phyloP scores from a whole-genome alignment of 140 eudicot species.

The Erigeron philadelphicus region DNA sequence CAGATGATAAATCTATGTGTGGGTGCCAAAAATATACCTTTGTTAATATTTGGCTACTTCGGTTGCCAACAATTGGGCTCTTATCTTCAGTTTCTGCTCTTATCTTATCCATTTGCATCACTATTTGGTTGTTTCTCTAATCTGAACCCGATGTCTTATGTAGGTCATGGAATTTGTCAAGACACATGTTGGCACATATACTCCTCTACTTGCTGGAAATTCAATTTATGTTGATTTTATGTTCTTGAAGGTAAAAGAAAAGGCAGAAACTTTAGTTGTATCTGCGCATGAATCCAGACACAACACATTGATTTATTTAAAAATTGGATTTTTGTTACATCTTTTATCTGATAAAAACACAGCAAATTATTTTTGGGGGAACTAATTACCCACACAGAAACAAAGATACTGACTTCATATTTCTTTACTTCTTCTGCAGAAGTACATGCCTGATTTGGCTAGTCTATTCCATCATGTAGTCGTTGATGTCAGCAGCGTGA shows the following conservation, averaged over 20 bases:
- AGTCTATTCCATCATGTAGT: constrained; percentile 71
- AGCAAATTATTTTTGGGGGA: not conserved
- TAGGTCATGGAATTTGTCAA: constrained; percentile 80
- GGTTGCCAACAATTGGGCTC: not conserved
- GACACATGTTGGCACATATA: constrained; percentile 53
- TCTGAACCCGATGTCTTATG: constrained; percentile 17
- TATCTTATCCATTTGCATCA: not conserved
- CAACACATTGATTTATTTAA: not conserved
- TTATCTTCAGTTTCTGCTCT: not conserved
- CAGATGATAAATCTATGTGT: no score
- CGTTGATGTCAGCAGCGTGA: constrained; percentile 90
- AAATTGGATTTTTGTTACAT: no score
- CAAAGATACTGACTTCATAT: not conserved
- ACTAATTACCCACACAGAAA: not conserved
- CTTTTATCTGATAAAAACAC: not conserved
- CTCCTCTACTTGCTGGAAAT: constrained; percentile 81
- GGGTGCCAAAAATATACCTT: not conserved
- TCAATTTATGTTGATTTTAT: constrained; percentile 67
- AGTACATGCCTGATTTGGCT: constrained; percentile 97
- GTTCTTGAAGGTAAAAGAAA: constrained; percentile 65
- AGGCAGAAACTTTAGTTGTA: not conserved
- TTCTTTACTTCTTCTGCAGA: constrained; percentile 44
- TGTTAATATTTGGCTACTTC: not conserved
- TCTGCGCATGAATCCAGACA: not conserved
- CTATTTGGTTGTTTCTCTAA: not conserved